phyloP scores from a whole-genome alignment of 129 eudicot genomes.

The Flaveria trinervia region DNA sequence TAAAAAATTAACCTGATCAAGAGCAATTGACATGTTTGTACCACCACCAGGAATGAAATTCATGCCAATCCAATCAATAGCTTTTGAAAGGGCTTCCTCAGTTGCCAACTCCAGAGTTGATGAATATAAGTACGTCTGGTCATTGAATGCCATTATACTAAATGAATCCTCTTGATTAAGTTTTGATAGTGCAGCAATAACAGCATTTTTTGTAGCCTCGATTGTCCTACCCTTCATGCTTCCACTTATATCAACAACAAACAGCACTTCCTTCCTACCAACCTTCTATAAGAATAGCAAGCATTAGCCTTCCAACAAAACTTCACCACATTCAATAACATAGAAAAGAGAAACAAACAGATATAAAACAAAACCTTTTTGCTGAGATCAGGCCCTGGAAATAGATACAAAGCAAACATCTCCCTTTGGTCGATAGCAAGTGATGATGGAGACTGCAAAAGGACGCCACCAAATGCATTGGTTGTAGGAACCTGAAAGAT shows the following conservation, averaged over 20 bases:
- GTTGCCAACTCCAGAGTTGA: constrained; percentile 67
- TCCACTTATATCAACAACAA: constrained; percentile 86
- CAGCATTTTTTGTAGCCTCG: constrained; percentile 76
- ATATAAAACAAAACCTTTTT: constrained; percentile 48
- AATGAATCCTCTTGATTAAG: constrained; percentile 69
- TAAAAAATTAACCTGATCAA: constrained; percentile 58
- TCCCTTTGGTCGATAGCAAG: constrained; percentile 58
- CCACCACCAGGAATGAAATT: constrained; percentile 81
- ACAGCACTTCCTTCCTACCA: constrained; percentile 66
- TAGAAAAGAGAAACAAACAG: not conserved
- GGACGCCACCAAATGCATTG: constrained; percentile 53
- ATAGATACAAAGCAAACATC: constrained; percentile 69
- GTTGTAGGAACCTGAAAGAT: constrained; percentile 56
- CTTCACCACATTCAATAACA: not conserved
- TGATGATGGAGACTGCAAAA: constrained; percentile 71
- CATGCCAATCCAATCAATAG: constrained; percentile 64
- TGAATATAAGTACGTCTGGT: constrained; percentile 60
- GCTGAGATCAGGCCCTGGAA: constrained; percentile 59
- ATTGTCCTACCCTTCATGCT: constrained; percentile 91
- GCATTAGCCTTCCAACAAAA: constrained; percentile 6
- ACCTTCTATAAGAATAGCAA: constrained; percentile 44
- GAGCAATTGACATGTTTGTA: constrained; percentile 72
- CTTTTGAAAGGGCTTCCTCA: constrained; percentile 57
- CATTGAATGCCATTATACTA: constrained; percentile 77
- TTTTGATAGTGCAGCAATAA: constrained; percentile 55